Evolutionary conservation across 108 stramenopile genomes (phyloP), one percentile per base, ranked within the genome.

Genomic region (Cyclotella cryptica): DNA sequence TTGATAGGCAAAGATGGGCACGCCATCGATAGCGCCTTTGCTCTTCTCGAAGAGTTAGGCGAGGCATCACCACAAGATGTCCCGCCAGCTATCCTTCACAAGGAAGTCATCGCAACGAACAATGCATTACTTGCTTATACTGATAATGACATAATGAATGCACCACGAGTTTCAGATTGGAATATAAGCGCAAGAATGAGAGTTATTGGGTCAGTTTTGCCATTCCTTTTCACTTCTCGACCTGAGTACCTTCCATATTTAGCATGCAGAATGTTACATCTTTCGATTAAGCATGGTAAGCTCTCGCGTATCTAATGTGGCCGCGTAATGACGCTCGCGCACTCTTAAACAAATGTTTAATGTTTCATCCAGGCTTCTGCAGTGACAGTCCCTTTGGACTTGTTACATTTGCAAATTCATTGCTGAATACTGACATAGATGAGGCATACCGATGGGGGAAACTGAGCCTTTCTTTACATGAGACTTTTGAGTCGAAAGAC

Each of bases 1-100:
- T 26, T 58, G 22, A 27, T 26, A 1, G 44, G 51, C 19, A 35
- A 70, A 18, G 14, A 6, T 0, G n/a, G 21, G 41, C 69, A 71
- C 10, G 75, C 69, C 6, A 59, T 77, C 13, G n/a, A 39, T 1
- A 53, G 2, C 10, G 12, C 19, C 12, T 26, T 66, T 66, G 11
- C 24, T 60, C 14, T 69, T n/a, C 57, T 77, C 10, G 59, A 29
- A n/a, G 58, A 71, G 18, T 58, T 77, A 59, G 75, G 69, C 13
- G 74, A 75, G 29, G 13, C 18, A 24, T 69, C 69, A 69, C 68
- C 74, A 0, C 0, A 19, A 4, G 66, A 69, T 24, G 68, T 54
- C 13, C 35, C 66, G 3, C 35, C 22, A 57, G 26, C 35, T 54
- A n/a, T 39, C 1, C 27, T 58, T 13, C 19, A 13, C 13, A 28